Conservation (phyloP, 306 rosid genomes). For the Inga oerstediana region DNA sequence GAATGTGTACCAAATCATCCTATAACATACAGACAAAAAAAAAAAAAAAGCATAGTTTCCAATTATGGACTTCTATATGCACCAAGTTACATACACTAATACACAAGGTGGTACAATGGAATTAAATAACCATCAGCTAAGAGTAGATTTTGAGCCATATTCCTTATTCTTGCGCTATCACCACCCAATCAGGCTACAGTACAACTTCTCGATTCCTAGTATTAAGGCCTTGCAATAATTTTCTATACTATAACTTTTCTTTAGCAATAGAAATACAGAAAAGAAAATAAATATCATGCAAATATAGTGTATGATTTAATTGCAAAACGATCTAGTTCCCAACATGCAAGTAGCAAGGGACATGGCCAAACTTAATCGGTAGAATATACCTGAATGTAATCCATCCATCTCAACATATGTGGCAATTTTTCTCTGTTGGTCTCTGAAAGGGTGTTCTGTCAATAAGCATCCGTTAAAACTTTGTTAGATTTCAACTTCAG, state of each 20-base stretch:
- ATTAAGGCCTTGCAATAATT: neutral
- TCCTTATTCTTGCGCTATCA: conserved; percentile 6
- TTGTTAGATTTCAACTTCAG: conserved; percentile 22
- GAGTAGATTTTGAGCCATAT: neutral
- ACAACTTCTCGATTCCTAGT: neutral
- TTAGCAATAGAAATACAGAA: conserved; percentile 7
- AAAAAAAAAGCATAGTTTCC: neutral
- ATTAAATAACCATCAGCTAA: neutral
- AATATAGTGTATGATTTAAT: neutral
- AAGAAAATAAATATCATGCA: neutral
- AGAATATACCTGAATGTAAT: conserved; percentile 77
- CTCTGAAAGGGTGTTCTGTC: conserved; percentile 69
- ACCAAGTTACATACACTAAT: neutral
- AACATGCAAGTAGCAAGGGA: neutral
- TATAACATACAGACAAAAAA: neutral
- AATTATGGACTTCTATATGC: neutral
- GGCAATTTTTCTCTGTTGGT: conserved; percentile 61
- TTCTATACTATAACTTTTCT: neutral
- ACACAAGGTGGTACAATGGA: neutral
- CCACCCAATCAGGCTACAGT: neutral
- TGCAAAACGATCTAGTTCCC: conserved; percentile 13
- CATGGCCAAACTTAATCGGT: neutral
- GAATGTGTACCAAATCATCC: conserved; percentile 1
- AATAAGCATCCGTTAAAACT: conserved; percentile 45
- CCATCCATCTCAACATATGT: conserved; percentile 84